These are phyloP conservation scores for Xylaria longipes DNA, from an alignment of 495 filamentous ascomycete species.

Conservation along the genomic window DNA sequence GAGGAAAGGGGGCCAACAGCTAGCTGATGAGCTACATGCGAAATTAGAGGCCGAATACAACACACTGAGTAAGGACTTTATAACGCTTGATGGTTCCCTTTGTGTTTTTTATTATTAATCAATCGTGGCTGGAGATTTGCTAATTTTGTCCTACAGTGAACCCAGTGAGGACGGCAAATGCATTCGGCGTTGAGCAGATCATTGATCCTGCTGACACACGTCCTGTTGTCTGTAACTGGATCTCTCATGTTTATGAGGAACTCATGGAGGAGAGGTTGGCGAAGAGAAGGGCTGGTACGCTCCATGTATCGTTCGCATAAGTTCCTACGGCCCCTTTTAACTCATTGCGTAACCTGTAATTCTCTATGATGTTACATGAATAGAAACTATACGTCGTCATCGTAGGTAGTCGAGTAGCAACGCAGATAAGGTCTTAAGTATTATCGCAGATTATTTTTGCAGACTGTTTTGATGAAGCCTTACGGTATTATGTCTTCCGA, in stretches of 20 bases:
- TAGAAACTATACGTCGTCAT: not conserved
- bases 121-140: not conserved
- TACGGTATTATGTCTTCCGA: not conserved
- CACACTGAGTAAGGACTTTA: conserved; percentile 45
- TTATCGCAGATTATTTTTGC: not conserved
- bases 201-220: conserved; percentile 66
- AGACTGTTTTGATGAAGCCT: not conserved
- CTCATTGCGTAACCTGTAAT: not conserved
- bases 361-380: not conserved
- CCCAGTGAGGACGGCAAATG: conserved; percentile 67
- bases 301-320: conserved; percentile 22
- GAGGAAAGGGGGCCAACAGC: conserved; percentile 52
- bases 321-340: not conserved
- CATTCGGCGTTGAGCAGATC: conserved; percentile 69
- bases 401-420: not conserved
- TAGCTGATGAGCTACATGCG: conserved; percentile 49
- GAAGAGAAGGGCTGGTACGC: conserved; percentile 18
- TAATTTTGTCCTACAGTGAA: conserved; percentile 48
- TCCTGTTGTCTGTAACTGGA: conserved; percentile 60
- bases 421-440: not conserved
- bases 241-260: conserved; percentile 52
- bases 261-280: conserved; percentile 24
- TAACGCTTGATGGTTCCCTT: not conserved
- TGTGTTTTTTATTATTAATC: not conserved
- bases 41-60: conserved; percentile 65